A percentile compares a stretch with the other conserved stretches of the same genome.
These are phyloP conservation scores for Eleusine indica DNA, from an alignment of 176 grass and related monocot species.

Conservation along the genomic window DNA sequence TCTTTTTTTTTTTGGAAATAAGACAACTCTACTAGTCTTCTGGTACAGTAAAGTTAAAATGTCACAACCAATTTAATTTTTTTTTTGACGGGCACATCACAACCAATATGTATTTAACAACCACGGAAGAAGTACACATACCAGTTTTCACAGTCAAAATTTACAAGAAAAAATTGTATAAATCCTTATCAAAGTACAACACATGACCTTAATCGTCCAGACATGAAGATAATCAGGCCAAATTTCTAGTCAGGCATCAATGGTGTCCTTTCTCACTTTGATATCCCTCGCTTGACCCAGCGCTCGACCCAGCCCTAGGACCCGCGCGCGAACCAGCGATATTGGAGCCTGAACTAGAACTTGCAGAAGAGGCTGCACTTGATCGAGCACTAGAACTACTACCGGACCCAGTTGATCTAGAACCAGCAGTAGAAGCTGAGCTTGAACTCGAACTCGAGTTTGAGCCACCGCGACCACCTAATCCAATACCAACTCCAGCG, in stretches of 20 bases:
- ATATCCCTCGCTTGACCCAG: neutral
- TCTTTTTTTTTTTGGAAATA: no score
- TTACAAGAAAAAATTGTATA: neutral
- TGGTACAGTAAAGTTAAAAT: no score
- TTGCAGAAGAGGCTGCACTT: neutral
- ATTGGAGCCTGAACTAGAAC: neutral
- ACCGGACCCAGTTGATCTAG: neutral
- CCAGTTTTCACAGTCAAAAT: neutral
- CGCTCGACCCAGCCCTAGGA: neutral
- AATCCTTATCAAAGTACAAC: neutral
- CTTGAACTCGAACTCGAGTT: neutral
- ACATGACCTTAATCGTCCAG: neutral
- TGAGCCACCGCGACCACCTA: neutral
- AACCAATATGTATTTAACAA: no score
- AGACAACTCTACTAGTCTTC: no score
- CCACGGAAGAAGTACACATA: neutral
- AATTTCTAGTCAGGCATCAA: neutral
- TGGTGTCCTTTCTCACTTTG: neutral
- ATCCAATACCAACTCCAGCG: slow-evolving; percentile 14
- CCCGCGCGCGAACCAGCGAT: neutral
- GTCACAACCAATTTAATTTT: no score
- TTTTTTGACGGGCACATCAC: no score
- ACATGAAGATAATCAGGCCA: no score
- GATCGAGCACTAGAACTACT: slow-evolving; percentile 3
- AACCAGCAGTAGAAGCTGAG: neutral